Evolutionary conservation across 2,329 filamentous ascomycete species (phyloP).

Genomic region (Arachnopeziza araneosa): DNA sequence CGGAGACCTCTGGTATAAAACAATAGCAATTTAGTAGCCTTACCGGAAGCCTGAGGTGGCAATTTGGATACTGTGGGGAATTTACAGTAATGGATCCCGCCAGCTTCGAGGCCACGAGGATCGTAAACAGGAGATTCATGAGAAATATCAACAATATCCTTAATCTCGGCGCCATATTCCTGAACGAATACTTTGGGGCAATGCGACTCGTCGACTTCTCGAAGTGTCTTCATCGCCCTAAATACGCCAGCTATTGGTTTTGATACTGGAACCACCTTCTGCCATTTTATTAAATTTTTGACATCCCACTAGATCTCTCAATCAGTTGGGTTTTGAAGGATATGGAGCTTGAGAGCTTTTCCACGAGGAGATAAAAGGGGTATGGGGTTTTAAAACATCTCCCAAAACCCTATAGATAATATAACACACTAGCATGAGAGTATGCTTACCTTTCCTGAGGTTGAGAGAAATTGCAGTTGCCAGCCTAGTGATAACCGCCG

Average conservation of each 20-base stretch:
- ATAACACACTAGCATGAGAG: too few species aligned
- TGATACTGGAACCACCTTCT: slow-evolving; percentile 71
- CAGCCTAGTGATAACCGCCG: slow-evolving; percentile 75
- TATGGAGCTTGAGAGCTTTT: too few species aligned
- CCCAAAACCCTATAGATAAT: too few species aligned
- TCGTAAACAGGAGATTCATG: slow-evolving; percentile 90
- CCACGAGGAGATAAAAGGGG: too few species aligned
- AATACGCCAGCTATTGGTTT: slow-evolving; percentile 73
- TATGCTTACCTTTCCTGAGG: slow-evolving; percentile 62
- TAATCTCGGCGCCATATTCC: slow-evolving; percentile 60
- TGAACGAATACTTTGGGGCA: slow-evolving; percentile 67
- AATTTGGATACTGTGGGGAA: slow-evolving; percentile 90
- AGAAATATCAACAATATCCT: slow-evolving; percentile 82
- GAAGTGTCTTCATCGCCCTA: slow-evolving; percentile 85
- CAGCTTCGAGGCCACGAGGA: slow-evolving; percentile 60
- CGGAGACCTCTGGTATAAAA: too few species aligned
- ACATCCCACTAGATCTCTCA: slow-evolving; percentile 50
- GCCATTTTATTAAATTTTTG: slow-evolving; percentile 92
- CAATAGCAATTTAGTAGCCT: too few species aligned
- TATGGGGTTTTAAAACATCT: too few species aligned
- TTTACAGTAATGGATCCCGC: slow-evolving; percentile 71
- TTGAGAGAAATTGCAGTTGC: slow-evolving; percentile 85
- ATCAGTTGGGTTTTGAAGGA: background rate
- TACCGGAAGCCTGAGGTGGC: slow-evolving; percentile 50
- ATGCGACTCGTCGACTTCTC: slow-evolving; percentile 81